Base-by-base conservation (phyloP, 1,284 basidiomycete genomes). In the Boletus sp. region DNA sequence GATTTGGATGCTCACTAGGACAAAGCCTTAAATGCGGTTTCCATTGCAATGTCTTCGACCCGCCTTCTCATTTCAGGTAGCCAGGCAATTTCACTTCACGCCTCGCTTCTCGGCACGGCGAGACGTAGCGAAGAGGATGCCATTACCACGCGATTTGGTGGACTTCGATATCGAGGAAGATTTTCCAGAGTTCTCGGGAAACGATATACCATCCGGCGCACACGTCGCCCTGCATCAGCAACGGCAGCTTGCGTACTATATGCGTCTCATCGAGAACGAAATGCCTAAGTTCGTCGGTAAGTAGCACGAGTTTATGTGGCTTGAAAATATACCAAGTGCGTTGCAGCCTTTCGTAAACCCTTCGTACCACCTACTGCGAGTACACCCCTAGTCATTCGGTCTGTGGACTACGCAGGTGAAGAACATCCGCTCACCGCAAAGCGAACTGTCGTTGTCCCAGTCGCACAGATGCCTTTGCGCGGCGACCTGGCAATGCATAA, bases 201-300 rank as follows among this genome's bases (percentile, higher is more conserved):
- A 80, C 50, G 90, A 90, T 60, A 73, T 83, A 32, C 78, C 83
- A 8, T 73, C 81, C 22, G 72, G 74, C 27, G 88, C 84, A 8
- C 87, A 90, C 69, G 57, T 83, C 23, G 74, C 82, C 52, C 69
- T 92, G 41, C 75, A 80, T 51, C 77, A 88, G 59, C 79, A 91
- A 54, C 77, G 89, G 27, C 77, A 85, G 57, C 69, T 77, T 41
- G 69, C 91, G 39, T 76, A 84, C 55, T 88, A 92, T 58, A 70
- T 93, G 63, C 76, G 88, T 43, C 75, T 91, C 56, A 89, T 93
- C 53, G 89, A 91, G 64, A 80, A 87, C 54, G 91, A 94, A 66
- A 80, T 89, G 74, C 83, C 84, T 16, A 80, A 84, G 58, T 77
- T 94, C 32, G 82, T 87, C 55, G 84, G 91, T 92, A 60, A 67